Evolutionary conservation across 2,329 filamentous ascomycete species (phyloP).

Genomic region (Albifimbria verrucaria): DNA sequence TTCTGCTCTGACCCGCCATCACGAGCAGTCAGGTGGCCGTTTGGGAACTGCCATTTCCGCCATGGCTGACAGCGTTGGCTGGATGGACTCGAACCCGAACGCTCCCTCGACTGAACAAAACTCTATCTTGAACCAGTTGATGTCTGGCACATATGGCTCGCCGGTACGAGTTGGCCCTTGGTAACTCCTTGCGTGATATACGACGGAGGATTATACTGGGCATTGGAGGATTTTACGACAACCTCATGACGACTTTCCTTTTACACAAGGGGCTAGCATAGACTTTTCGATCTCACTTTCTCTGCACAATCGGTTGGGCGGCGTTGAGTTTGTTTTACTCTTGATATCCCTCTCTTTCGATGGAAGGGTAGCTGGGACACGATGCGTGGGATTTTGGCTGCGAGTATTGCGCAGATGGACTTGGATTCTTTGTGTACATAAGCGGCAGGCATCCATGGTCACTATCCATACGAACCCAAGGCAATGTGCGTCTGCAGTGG

Average conservation of each 20-base stretch:
- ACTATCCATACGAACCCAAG: background rate
- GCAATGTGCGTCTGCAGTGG: background rate
- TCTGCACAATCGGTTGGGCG: slow-evolving; percentile 24
- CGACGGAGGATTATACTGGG: slow-evolving; percentile 18
- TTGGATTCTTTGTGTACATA: background rate
- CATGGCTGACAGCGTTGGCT: slow-evolving; percentile 70
- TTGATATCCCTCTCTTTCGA: slow-evolving; percentile 26
- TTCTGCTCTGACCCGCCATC: slow-evolving; percentile 80
- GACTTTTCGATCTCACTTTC: slow-evolving; percentile 26
- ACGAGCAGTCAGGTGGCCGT: slow-evolving; percentile 79
- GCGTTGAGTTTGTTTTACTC: slow-evolving; percentile 28
- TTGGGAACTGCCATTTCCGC: slow-evolving; percentile 77
- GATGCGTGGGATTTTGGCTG: background rate
- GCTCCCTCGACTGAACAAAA: slow-evolving; percentile 38
- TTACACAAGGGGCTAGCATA: slow-evolving; percentile 33
- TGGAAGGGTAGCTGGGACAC: background rate
- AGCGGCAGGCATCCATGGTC: too few relatives aligned
- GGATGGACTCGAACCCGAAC: slow-evolving; percentile 57
- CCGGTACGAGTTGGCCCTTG: slow-evolving; percentile 62
- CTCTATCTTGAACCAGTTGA: slow-evolving; percentile 60
- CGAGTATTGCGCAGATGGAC: background rate
- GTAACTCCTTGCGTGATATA: slow-evolving; percentile 34
- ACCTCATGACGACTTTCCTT: slow-evolving; percentile 28
- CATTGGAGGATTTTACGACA: slow-evolving; percentile 28
- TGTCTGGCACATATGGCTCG: slow-evolving; percentile 57